These are phyloP conservation scores for Rubus parviflorus DNA, from an alignment of 306 rosid genomes.

Conservation along the genomic window DNA sequence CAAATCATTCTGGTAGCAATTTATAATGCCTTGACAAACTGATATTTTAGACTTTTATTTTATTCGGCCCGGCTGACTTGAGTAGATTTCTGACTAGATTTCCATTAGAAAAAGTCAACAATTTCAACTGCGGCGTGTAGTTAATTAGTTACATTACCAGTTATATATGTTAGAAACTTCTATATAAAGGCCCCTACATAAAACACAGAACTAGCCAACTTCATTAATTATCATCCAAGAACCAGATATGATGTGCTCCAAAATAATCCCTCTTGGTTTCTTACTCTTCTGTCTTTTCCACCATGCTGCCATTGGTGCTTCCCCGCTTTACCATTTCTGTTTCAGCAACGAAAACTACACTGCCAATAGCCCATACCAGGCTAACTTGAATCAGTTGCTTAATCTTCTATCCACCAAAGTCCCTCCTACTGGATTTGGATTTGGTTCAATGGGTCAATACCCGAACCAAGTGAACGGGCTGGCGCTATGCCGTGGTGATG, in stretches of 20 bases:
- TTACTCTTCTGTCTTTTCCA: constrained; percentile 24
- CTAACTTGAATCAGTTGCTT: constrained; percentile 23
- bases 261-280: constrained; percentile 15
- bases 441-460: constrained; percentile 9
- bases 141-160: neutral
- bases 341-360: constrained; percentile 47
- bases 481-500: constrained; percentile 39
- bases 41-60: neutral
- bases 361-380: constrained; percentile 25
- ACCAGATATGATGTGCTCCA: constrained; percentile 20
- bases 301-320: constrained; percentile 41
- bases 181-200: too few relatives aligned
- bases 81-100: constrained; percentile 16
- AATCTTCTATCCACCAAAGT: constrained; percentile 15
- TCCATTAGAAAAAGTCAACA: constrained; percentile 5
- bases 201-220: neutral
- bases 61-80: neutral
- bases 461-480: constrained; percentile 29
- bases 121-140: constrained; percentile 17
- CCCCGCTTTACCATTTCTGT: constrained; percentile 52
- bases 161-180: neutral
- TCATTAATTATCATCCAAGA: too few relatives aligned
- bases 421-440: constrained; percentile 33
- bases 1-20: neutral
- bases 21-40: too few relatives aligned